phyloP scores from a whole-genome alignment of 306 rosid genomes.

The Adenanthera pavonina region DNA sequence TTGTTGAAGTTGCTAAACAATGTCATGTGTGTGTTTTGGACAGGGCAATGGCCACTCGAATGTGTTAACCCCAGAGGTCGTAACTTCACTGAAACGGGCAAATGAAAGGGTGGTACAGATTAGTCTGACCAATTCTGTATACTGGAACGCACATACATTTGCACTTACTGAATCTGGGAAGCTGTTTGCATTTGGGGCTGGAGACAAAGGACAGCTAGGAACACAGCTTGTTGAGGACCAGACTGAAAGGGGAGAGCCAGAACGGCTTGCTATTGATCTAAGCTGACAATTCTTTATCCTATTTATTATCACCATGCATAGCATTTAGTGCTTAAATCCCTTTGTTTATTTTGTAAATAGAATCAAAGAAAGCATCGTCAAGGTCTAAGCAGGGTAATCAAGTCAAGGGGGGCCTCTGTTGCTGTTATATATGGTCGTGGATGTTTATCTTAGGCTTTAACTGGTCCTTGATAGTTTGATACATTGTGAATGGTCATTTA shows the following conservation, averaged over 20 bases:
- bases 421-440: slow-evolving; percentile 47
- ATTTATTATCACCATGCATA: slow-evolving; percentile 57
- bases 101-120: slow-evolving; percentile 87
- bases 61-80: slow-evolving; percentile 75
- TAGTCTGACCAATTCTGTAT: slow-evolving; percentile 85
- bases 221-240: slow-evolving; percentile 75
- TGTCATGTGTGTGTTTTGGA: slow-evolving; percentile 26
- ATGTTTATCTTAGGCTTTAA: slow-evolving; percentile 58
- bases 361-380: slow-evolving; percentile 49
- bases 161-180: slow-evolving; percentile 94
- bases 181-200: slow-evolving; percentile 91
- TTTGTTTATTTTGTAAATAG: slow-evolving; percentile 72
- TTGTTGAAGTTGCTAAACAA: slow-evolving; percentile 9
- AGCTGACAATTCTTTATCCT: slow-evolving; percentile 54
- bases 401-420: slow-evolving; percentile 34
- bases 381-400: slow-evolving; percentile 57
- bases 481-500: slow-evolving; percentile 55
- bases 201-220: slow-evolving; percentile 94
- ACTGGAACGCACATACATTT: slow-evolving; percentile 95
- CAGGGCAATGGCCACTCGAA: slow-evolving; percentile 79
- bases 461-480: slow-evolving; percentile 54
- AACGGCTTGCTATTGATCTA: slow-evolving; percentile 78
- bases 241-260: slow-evolving; percentile 82
- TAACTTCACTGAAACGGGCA: slow-evolving; percentile 70
- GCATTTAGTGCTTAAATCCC: slow-evolving; percentile 56